These are phyloP conservation scores for Grifola frondosa DNA, from an alignment of 1,284 basidiomycete species.

Conservation along the genomic window DNA sequence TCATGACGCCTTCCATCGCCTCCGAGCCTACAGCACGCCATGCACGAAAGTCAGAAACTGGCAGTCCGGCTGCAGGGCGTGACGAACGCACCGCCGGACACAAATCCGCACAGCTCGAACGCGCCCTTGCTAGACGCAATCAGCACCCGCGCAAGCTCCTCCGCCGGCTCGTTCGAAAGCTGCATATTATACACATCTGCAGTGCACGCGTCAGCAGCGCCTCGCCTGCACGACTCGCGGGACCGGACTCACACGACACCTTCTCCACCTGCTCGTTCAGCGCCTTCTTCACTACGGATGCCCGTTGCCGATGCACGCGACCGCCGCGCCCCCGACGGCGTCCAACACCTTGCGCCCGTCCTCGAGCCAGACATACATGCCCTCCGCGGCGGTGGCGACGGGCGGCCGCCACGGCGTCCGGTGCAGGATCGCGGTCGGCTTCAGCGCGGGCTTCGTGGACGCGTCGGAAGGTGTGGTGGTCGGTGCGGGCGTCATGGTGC, in stretches of 20 bases:
- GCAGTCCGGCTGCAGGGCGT: too few species aligned
- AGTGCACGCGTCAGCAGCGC: background rate
- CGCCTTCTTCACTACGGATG: slow-evolving; percentile 71
- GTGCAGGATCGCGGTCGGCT: slow-evolving; percentile 33
- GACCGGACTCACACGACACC: slow-evolving; percentile 58
- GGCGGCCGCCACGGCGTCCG: slow-evolving; percentile 68
- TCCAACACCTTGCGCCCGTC: slow-evolving; percentile 70
- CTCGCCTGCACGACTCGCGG: background rate
- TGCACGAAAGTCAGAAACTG: too few species aligned
- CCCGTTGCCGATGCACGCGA: slow-evolving; percentile 73
- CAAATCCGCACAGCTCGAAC: slow-evolving; percentile 66
- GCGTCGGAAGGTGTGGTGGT: slow-evolving; percentile 13
- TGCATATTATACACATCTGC: slow-evolving; percentile 83
- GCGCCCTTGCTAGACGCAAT: slow-evolving; percentile 67
- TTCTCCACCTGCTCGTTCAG: slow-evolving; percentile 77
- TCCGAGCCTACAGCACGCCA: slow-evolving; percentile 60
- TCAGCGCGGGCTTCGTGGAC: slow-evolving; percentile 16
- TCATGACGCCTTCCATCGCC: slow-evolving; percentile 81
- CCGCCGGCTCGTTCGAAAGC: slow-evolving; percentile 74
- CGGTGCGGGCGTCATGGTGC: slow-evolving; percentile 21
- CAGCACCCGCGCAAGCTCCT: slow-evolving; percentile 67
- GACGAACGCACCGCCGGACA: slow-evolving; percentile 60
- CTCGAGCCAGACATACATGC: slow-evolving; percentile 68
- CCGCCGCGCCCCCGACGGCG: slow-evolving; percentile 82
- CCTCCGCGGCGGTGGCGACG: slow-evolving; percentile 61